Evolutionary conservation across 2,329 filamentous ascomycete genomes (phyloP).

Genomic region (Chrysoporthe austroafricana): DNA sequence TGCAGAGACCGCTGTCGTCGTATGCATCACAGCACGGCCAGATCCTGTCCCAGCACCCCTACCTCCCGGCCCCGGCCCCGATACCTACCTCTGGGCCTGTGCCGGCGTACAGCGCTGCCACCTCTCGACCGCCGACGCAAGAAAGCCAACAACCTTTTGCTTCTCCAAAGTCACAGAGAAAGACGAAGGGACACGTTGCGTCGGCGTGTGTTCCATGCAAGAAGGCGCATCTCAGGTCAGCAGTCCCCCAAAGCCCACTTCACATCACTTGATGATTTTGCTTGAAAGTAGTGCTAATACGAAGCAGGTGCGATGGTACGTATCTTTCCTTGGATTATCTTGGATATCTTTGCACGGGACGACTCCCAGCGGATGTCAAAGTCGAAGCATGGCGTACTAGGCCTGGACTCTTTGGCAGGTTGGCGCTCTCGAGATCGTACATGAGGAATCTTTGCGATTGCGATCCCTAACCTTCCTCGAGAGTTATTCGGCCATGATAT

Average conservation of each 20-base stretch:
- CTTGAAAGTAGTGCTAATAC: conserved; percentile 38
- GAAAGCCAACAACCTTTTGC: conserved; percentile 51
- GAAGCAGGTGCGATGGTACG: conserved; percentile 65
- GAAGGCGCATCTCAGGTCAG: conserved; percentile 74
- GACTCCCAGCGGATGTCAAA: background rate
- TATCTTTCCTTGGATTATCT: conserved; percentile 36
- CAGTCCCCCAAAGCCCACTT: conserved; percentile 35
- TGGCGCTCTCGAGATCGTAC: background rate
- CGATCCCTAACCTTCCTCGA: background rate
- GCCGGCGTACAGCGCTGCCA: conserved; percentile 37
- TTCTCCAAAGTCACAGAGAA: conserved; percentile 65
- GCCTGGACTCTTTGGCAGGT: background rate
- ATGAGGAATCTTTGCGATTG: background rate
- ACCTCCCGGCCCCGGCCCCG: conserved; percentile 33
- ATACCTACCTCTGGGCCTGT: conserved; percentile 41
- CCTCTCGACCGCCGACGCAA: conserved; percentile 42
- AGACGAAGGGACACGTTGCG: conserved; percentile 80
- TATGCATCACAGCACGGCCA: conserved; percentile 41
- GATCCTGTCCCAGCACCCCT: conserved; percentile 38
- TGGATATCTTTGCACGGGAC: conserved; percentile 20
- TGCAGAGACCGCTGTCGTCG: conserved; percentile 38
- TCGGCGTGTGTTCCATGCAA: conserved; percentile 88
- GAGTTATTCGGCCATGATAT: background rate
- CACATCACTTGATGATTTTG: conserved; percentile 9
- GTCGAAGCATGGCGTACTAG: background rate